These are phyloP conservation scores for Yamadazyma spencermartinsiae DNA, from an alignment of 1,139 yeast genomes.

Conservation along the genomic window DNA sequence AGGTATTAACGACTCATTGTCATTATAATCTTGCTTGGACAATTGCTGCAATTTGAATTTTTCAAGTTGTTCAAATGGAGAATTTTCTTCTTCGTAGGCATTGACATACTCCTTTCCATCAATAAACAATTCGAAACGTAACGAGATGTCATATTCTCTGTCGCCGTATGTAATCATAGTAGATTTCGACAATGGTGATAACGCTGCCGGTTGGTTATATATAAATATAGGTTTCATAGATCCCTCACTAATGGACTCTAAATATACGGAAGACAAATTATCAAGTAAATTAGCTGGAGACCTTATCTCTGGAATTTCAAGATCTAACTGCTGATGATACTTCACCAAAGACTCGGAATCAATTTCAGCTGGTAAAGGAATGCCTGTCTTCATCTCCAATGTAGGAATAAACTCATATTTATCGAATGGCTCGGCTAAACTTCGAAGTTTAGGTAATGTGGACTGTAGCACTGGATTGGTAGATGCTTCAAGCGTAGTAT, in stretches of 20 bases:
- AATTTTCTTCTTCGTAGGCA: constrained; percentile 96
- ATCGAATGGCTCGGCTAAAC: constrained; percentile 22
- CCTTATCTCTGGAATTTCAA: constrained; percentile 39
- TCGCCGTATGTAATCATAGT: constrained; percentile 23
- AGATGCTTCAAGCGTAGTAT: constrained; percentile 18
- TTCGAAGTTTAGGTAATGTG: constrained; percentile 19
- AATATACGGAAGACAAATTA: constrained; percentile 54
- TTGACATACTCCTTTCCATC: constrained; percentile 81
- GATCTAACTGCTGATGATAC: constrained; percentile 33
- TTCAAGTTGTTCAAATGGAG: constrained; percentile 64
- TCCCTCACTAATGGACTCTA: constrained; percentile 56
- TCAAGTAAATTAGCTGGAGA: constrained; percentile 67
- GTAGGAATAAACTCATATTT: constrained; percentile 63
- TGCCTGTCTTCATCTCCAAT: constrained; percentile 47
- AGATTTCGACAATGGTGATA: constrained; percentile 90
- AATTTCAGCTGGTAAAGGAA: constrained; percentile 38
- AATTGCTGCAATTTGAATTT: constrained; percentile 62
- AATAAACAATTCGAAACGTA: constrained; percentile 82
- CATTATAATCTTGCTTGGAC: constrained; percentile 48
- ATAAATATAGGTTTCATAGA: constrained; percentile 63
- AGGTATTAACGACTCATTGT: constrained; percentile 65
- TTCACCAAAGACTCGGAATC: constrained; percentile 36
- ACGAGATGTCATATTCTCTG: constrained; percentile 48
- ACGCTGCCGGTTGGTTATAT: constrained; percentile 76
- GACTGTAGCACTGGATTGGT: constrained; percentile 12